Evolutionary conservation across 768 basidiomycete genomes (phyloP).

Genomic region (Boletus reticuloceps): DNA sequence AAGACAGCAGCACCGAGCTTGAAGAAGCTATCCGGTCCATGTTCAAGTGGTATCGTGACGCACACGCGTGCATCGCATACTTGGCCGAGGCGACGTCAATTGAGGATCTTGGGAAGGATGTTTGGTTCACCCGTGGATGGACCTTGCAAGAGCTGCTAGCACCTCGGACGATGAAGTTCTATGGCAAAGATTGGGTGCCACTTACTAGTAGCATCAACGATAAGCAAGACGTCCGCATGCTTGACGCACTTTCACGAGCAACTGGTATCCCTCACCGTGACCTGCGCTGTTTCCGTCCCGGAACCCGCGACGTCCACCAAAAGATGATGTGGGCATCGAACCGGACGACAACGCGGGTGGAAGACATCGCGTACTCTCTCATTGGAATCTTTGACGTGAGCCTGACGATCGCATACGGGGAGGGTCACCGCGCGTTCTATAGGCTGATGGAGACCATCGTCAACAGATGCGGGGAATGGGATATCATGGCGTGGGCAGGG

Average conservation of each 20-base stretch:
- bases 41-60: conserved; percentile 33
- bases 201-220: conserved; percentile 25
- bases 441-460: conserved; percentile 31
- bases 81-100: conserved; percentile 28
- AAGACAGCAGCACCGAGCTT: conserved; percentile 34
- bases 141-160: conserved; percentile 30
- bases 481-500: conserved; percentile 33
- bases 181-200: conserved; percentile 26
- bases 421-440: conserved; percentile 31
- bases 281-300: conserved; percentile 23
- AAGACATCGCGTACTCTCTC: conserved; percentile 33
- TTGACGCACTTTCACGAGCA: conserved; percentile 23
- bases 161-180: conserved; percentile 31
- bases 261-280: conserved; percentile 27
- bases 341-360: conserved; percentile 32
- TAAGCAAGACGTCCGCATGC: conserved; percentile 23
- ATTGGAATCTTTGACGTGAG: conserved; percentile 35
- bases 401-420: conserved; percentile 34
- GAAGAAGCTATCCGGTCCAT: conserved; percentile 35
- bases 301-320: conserved; percentile 23
- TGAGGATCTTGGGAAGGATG: conserved; percentile 26
- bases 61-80: conserved; percentile 32
- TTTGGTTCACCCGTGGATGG: conserved; percentile 34
- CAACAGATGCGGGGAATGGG: conserved; percentile 29
- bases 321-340: conserved; percentile 35